Conservation (phyloP, 202 grass and related monocot genomes). For the Hordeum pubiflorum region DNA sequence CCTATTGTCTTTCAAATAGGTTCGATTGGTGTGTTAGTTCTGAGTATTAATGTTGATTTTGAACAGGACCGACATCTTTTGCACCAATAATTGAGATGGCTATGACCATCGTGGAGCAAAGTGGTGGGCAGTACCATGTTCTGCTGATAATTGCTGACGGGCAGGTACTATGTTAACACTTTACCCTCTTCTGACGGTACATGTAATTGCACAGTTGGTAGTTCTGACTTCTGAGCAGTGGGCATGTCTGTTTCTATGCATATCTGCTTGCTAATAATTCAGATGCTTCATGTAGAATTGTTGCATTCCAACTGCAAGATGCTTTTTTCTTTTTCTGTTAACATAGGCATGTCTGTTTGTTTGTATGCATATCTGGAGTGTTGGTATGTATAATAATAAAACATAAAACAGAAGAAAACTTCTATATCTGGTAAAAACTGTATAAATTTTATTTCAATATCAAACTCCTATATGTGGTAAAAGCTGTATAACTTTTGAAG, state of each 20-base stretch:
- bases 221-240: background rate
- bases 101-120: slow-evolving; percentile 91
- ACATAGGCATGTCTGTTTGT: background rate
- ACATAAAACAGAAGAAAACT: background rate
- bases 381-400: background rate
- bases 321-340: background rate
- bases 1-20: background rate
- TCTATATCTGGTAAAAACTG: background rate
- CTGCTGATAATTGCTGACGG: slow-evolving; percentile 98
- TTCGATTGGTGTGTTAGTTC: background rate
- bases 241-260: background rate
- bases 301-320: background rate
- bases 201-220: background rate
- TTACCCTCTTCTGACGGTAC: background rate
- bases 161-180: slow-evolving; percentile 46
- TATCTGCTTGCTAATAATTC: too few species aligned
- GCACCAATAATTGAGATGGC: slow-evolving; percentile 97
- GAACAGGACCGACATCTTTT: slow-evolving; percentile 89
- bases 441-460: background rate
- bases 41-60: background rate
- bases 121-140: slow-evolving; percentile 92
- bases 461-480: background rate
- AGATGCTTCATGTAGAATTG: background rate
- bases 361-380: background rate
- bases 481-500: background rate